Base-by-base conservation (phyloP, 805 yeast genomes). In the Wickerhamomyces sydowiorum region DNA sequence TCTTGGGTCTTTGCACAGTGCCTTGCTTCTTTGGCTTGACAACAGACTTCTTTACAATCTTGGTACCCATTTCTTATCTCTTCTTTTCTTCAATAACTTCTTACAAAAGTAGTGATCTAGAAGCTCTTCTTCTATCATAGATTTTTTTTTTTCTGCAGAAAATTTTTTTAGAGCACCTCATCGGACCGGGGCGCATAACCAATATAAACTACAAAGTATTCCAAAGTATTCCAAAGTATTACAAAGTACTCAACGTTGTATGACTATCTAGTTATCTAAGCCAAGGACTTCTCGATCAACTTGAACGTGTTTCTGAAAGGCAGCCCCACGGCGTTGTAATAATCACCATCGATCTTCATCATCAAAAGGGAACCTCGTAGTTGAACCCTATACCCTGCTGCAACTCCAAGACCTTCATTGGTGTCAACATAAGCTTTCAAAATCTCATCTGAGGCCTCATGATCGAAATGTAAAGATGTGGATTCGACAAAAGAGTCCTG, bases 361-460 rank as follows among this genome's bases (percentile, higher is more conserved):
- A 93, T 76, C 48, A 91, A 63, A 29, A 81, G 55, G 1, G 84
- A 79, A 2, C 95, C 93, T 9, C 60, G 57, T 0, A 82, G 86
- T 62, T 91, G 98, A 45, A 84, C 80, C 52, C 80, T 80, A 65
- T 86, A 90, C 1, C 99, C 99, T 6, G 97, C 99, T 2, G 98
- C 96, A 1, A 86, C 97, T 37, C 73, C 73, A 7, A 70, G 42
- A 1, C 93, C 98, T 58, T 91, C 97, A 19, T 73, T 82, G 2
- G 80, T 65, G 3, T 70, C 71, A 10, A 85, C 82, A 59, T 91
- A 91, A 14, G 69, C 65, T 21, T 72, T 55, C 4, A 91, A 54
- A 31, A 81, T 67, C n/a, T 69, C 76, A 49, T 77, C 78, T 1
- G 79, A 69, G 13, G 80, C 61, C 1, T 56, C 43, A 8, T 63